Percentiles rank a stretch among this genome's conserved stretches.
These are phyloP conservation scores for Cyberlindnera euphorbiae DNA, from an alignment of 805 yeast species.

Conservation along the genomic window DNA sequence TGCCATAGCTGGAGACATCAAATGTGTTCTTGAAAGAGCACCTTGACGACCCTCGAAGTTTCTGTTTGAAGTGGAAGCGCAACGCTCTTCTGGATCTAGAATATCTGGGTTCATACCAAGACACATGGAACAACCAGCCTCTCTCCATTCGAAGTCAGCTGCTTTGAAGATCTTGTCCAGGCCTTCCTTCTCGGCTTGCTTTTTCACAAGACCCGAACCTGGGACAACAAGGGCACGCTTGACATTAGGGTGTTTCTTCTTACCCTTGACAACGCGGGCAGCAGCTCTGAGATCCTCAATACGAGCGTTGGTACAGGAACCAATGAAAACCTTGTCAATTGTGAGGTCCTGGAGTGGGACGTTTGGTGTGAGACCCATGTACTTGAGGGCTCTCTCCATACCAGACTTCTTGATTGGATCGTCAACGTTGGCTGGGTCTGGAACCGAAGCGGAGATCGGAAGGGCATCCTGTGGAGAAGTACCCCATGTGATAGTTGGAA, in stretches of 20 bases:
- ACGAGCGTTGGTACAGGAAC: constrained; percentile 97
- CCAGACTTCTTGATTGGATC: constrained; percentile 77
- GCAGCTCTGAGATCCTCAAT: constrained; percentile 96
- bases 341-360: constrained; percentile 69
- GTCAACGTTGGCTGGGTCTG: constrained; percentile 73
- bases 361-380: constrained; percentile 88
- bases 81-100: constrained; percentile 89
- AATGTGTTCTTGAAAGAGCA: constrained; percentile 89
- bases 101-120: constrained; percentile 99
- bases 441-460: constrained; percentile 86
- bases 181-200: constrained; percentile 93
- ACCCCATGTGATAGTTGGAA: constrained; percentile 99
- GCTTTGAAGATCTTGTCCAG: constrained; percentile 82
- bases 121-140: constrained; percentile 99
- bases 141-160: constrained; percentile 99
- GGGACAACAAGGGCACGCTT: constrained; percentile 90
- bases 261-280: constrained; percentile 88
- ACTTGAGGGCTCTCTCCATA: constrained; percentile 85
- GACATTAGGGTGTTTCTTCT: constrained; percentile 76
- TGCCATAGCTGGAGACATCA: constrained; percentile 99
- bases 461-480: constrained; percentile 98
- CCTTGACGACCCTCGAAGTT: constrained; percentile 99
- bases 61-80: constrained; percentile 98
- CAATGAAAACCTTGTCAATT: constrained; percentile 93
- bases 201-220: constrained; percentile 93